A percentile compares a stretch with the other conserved stretches of the same genome.
phyloP scores from a whole-genome alignment of 1,284 basidiomycete species.

The Tylopilus sp. region DNA sequence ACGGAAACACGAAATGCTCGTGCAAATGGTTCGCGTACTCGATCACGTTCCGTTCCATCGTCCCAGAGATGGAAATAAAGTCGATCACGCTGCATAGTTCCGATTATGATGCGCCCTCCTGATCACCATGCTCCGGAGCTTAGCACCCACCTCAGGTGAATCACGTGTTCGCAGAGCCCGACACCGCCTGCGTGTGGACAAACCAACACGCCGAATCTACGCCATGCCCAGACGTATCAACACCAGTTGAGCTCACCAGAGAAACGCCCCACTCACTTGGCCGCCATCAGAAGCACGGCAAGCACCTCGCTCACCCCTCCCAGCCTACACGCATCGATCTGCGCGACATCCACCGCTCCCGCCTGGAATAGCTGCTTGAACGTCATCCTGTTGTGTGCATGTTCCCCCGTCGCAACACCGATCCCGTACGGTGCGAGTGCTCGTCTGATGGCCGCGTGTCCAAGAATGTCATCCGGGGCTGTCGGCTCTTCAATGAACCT shows the following conservation, averaged over 20 bases:
- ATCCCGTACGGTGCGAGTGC: conserved; percentile 79
- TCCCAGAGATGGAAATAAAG: conserved; percentile 63
- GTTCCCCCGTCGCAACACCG: conserved; percentile 93
- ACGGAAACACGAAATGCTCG: conserved; percentile 71
- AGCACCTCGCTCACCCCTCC: conserved; percentile 91
- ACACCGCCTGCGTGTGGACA: conserved; percentile 95
- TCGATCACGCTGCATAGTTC: conserved; percentile 66
- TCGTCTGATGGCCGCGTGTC: conserved; percentile 76
- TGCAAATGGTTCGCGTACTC: conserved; percentile 87
- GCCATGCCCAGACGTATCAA: not conserved
- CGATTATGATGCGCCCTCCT: not conserved
- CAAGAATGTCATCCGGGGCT: conserved; percentile 85
- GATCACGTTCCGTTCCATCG: conserved; percentile 90
- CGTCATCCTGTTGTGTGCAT: conserved; percentile 90
- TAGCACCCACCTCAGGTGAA: conserved; percentile 65
- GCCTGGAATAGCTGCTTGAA: conserved; percentile 95
- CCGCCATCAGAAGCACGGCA: conserved; percentile 86
- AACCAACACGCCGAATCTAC: conserved; percentile 79
- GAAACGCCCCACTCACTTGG: conserved; percentile 56
- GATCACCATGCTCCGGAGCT: conserved; percentile 8
- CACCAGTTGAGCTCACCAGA: not conserved
- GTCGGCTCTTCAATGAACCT: conserved; percentile 95
- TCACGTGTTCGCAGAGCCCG: conserved; percentile 91
- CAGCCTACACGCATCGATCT: conserved; percentile 91
- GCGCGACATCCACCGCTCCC: conserved; percentile 80